Conservation (phyloP, 192 early-diverging fungal genomes). For the Backusella westeae region DNA sequence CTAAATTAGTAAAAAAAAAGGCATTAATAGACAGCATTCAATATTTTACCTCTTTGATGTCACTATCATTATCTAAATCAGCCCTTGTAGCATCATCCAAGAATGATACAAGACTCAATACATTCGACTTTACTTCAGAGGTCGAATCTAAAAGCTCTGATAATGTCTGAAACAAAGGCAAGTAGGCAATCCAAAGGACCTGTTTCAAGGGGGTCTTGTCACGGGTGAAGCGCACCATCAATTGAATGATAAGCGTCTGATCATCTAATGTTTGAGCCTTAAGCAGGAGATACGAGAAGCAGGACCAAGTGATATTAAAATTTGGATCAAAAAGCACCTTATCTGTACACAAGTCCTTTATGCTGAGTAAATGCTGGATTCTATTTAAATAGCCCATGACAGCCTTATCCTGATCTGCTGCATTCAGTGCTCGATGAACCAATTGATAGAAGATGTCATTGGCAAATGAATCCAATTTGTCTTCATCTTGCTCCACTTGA, state of each 20-base stretch:
- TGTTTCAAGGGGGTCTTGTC: not conserved
- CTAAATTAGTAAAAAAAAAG: not conserved
- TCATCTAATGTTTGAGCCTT: slow-evolving; percentile 45
- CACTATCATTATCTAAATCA: not conserved
- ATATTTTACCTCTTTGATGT: not conserved
- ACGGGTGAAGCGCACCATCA: slow-evolving; percentile 27
- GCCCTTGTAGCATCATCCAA: not conserved
- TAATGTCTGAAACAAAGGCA: slow-evolving; percentile 53
- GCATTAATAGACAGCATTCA: not conserved
- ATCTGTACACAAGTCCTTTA: slow-evolving; percentile 4
- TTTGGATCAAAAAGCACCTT: slow-evolving; percentile 1
- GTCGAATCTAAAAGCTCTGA: slow-evolving; percentile 29
- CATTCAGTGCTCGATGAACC: slow-evolving; percentile 10
- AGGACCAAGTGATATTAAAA: slow-evolving; percentile 37
- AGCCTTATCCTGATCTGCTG: not conserved
- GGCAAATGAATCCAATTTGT: not conserved
- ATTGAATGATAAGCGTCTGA: slow-evolving; percentile 37
- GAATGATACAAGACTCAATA: not conserved
- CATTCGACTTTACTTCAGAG: not conserved
- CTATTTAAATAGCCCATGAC: slow-evolving; percentile 13
- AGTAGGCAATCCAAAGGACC: slow-evolving; percentile 35
- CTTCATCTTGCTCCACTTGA: not conserved
- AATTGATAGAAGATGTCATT: slow-evolving; percentile 21
- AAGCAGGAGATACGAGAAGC: slow-evolving; percentile 43
- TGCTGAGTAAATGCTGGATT: not conserved